A percentile compares a stretch with the other conserved stretches of the same genome.
Conservation (phyloP, 2,329 filamentous ascomycete species). For the Curvularia spicifera region DNA sequence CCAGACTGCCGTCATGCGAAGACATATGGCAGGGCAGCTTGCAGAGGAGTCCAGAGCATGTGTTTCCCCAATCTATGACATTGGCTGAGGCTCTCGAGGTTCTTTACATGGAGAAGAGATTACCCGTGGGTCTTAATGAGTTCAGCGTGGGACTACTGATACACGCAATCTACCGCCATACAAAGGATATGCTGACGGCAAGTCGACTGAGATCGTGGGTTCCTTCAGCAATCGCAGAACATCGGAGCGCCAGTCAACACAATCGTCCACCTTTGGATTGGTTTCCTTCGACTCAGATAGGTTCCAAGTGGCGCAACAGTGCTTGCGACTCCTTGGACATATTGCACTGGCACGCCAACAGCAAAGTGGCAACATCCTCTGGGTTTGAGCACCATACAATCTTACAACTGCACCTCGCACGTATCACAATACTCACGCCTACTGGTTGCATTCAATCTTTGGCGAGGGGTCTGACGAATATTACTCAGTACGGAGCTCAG, state of each 20-base stretch:
- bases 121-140: constrained; percentile 55
- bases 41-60: not conserved
- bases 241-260: constrained; percentile 10
- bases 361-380: constrained; percentile 55
- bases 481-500: not conserved
- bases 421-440: constrained; percentile 60
- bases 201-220: constrained; percentile 52
- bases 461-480: constrained; percentile 36
- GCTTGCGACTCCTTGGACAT: constrained; percentile 60
- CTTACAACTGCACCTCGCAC: constrained; percentile 62
- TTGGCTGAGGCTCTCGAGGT: constrained; percentile 49
- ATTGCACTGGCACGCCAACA: constrained; percentile 65
- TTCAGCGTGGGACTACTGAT: constrained; percentile 58
- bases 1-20: constrained; percentile 17
- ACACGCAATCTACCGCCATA: constrained; percentile 58
- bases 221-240: constrained; percentile 31
- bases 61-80: not conserved
- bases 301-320: constrained; percentile 58
- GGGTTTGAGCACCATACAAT: constrained; percentile 63
- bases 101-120: constrained; percentile 58
- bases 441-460: constrained; percentile 55
- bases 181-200: constrained; percentile 58
- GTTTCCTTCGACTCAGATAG: constrained; percentile 57
- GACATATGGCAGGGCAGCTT: constrained; percentile 16
- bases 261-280: constrained; percentile 40